Conservation (phyloP, 2,329 filamentous ascomycete genomes). For the Monosporascus cannonballus region DNA sequence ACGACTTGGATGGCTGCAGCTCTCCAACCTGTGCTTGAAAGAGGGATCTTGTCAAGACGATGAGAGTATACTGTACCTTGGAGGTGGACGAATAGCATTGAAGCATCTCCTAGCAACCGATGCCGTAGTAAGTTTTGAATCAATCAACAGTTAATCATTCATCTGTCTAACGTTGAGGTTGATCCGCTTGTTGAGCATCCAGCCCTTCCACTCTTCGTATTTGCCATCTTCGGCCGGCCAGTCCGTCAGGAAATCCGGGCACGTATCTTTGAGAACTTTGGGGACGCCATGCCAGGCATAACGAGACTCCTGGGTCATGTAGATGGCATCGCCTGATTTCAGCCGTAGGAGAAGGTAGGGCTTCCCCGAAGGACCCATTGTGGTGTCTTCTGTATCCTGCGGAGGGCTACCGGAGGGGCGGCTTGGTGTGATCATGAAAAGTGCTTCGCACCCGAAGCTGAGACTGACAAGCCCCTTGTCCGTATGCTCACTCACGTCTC, state of each 20-base stretch:
- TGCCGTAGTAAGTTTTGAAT: not conserved
- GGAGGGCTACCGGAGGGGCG: slow-evolving; percentile 21
- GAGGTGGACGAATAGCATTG: too few species aligned
- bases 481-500: slow-evolving; percentile 85
- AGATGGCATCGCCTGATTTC: slow-evolving; percentile 80
- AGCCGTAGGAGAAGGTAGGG: slow-evolving; percentile 58
- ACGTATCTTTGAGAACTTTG: slow-evolving; percentile 73
- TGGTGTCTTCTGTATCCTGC: slow-evolving; percentile 18
- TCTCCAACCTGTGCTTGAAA: too few species aligned
- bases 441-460: slow-evolving; percentile 81
- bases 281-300: slow-evolving; percentile 97
- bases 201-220: slow-evolving; percentile 70
- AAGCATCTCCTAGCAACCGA: too few species aligned
- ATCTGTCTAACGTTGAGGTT: slow-evolving; percentile 94
- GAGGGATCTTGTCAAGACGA: too few species aligned
- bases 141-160: slow-evolving; percentile 40
- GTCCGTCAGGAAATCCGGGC: slow-evolving; percentile 63
- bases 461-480: slow-evolving; percentile 75
- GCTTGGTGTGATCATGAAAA: slow-evolving; percentile 77
- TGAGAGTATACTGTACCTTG: too few species aligned
- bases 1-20: too few species aligned
- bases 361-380: slow-evolving; percentile 28
- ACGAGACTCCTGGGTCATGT: slow-evolving; percentile 76
- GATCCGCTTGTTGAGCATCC: slow-evolving; percentile 83
- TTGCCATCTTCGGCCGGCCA: slow-evolving; percentile 62